Evolutionary conservation across 257 asterid species (phyloP).

Genomic region (Primulina tabacum): DNA sequence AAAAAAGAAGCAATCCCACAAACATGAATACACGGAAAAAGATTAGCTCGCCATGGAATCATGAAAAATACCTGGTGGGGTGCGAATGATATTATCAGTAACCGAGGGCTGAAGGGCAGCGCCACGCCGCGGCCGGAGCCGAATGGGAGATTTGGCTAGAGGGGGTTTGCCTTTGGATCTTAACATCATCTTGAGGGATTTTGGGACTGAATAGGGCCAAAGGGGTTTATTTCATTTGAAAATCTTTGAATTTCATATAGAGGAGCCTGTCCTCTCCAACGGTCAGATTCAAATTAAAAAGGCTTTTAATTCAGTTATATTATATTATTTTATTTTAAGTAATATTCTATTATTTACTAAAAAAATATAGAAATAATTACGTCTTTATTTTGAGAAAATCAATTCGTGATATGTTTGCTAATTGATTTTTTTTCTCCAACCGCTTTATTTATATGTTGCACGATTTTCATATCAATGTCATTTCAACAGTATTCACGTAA

Average conservation of each 20-base stretch:
- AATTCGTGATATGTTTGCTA: too few species aligned
- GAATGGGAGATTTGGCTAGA: slow-evolving; percentile 79
- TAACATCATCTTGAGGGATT: slow-evolving; percentile 44
- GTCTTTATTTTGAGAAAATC: too few species aligned
- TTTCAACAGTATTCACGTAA: too few species aligned
- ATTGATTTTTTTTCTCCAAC: too few species aligned
- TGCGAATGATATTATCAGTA: slow-evolving; percentile 27
- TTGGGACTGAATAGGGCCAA: neutral
- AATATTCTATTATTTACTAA: too few species aligned
- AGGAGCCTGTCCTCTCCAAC: slow-evolving; percentile 38
- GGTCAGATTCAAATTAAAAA: slow-evolving; percentile 31
- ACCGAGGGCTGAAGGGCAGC: slow-evolving; percentile 47
- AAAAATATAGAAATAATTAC: too few species aligned
- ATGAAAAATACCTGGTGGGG: slow-evolving; percentile 56
- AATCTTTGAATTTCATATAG: slow-evolving; percentile 22
- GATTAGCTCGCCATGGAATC: neutral
- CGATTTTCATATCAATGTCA: too few species aligned
- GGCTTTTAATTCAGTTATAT: neutral
- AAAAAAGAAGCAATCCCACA: neutral
- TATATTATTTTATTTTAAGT: too few species aligned
- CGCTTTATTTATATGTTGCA: too few species aligned
- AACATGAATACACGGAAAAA: neutral
- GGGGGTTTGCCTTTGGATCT: slow-evolving; percentile 79
- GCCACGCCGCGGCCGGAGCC: slow-evolving; percentile 57
- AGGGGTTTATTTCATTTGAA: neutral